Evolutionary conservation across 2,329 filamentous ascomycete species (phyloP).

Genomic region (Aspergillus luchuensis): DNA sequence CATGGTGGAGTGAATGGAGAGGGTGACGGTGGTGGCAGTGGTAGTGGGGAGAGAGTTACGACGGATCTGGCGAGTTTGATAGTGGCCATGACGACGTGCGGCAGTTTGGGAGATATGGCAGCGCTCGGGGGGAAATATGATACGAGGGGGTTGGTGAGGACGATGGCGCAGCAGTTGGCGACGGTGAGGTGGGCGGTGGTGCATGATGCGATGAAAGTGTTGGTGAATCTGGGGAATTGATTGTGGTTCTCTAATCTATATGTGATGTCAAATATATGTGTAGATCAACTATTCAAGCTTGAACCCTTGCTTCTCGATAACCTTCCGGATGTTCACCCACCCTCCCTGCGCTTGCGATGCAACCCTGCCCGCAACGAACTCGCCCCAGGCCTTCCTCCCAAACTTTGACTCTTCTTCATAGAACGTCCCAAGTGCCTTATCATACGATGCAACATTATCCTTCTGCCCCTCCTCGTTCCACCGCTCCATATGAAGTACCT

Average conservation of each 20-base stretch:
- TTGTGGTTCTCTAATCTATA: constrained; percentile 13
- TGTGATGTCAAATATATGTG: not conserved
- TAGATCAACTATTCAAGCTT: no score
- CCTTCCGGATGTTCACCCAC: no score
- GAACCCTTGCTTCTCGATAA: no score
- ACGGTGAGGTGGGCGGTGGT: constrained; percentile 65
- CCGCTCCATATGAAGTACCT: no score
- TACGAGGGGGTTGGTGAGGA: constrained; percentile 56
- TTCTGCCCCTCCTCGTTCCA: no score
- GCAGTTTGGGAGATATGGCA: constrained; percentile 38
- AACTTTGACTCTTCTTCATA: no score
- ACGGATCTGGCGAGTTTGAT: constrained; percentile 38
- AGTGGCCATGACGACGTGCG: constrained; percentile 38
- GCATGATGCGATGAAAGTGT: constrained; percentile 62
- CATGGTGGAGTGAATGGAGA: constrained; percentile 53
- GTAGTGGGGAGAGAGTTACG: constrained; percentile 34
- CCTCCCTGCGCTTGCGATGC: no score
- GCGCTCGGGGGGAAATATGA: constrained; percentile 48
- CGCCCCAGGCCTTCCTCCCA: no score
- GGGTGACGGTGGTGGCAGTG: not conserved
- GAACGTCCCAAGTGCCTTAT: no score
- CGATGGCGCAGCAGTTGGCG: constrained; percentile 58
- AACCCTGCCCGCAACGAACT: no score
- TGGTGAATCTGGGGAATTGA: constrained; percentile 32
- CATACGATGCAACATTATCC: no score